These are phyloP conservation scores for Neurospora sp. DNA, from an alignment of 495 filamentous ascomycete species.

Conservation along the genomic window DNA sequence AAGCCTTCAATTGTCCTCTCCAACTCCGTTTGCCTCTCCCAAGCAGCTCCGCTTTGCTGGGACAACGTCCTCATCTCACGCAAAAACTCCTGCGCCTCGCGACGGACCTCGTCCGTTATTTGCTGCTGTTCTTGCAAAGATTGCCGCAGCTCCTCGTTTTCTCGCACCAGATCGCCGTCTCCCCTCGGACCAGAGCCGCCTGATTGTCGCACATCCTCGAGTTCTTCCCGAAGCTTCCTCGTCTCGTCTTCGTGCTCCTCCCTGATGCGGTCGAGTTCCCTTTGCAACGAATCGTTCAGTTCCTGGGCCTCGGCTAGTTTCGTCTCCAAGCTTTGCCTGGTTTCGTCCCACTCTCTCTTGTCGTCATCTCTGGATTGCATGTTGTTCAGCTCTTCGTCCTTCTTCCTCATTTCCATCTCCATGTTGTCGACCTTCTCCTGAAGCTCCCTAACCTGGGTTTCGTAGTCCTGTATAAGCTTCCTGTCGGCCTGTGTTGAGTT, in stretches of 20 bases:
- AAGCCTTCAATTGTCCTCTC: slow-evolving; percentile 60
- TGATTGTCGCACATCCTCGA: slow-evolving; percentile 43
- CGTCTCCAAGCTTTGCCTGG: slow-evolving; percentile 63
- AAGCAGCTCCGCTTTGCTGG: slow-evolving; percentile 62
- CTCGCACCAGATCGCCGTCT: slow-evolving; percentile 55
- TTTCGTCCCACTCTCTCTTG: slow-evolving; percentile 61
- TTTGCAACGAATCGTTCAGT: slow-evolving; percentile 63
- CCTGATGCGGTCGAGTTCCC: slow-evolving; percentile 65
- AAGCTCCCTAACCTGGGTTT: slow-evolving; percentile 64
- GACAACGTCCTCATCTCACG: slow-evolving; percentile 83
- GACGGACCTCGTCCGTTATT: slow-evolving; percentile 81
- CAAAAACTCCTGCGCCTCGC: slow-evolving; percentile 74
- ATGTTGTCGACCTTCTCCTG: slow-evolving; percentile 64
- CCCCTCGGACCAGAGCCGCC: slow-evolving; percentile 14
- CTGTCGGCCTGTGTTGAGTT: slow-evolving; percentile 45
- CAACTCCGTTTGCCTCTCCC: slow-evolving; percentile 73
- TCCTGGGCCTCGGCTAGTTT: slow-evolving; percentile 70
- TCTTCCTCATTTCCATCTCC: slow-evolving; percentile 47
- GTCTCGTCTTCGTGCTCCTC: slow-evolving; percentile 55
- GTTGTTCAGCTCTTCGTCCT: slow-evolving; percentile 37
- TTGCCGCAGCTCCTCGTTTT: slow-evolving; percentile 61
- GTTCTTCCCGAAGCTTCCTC: slow-evolving; percentile 51
- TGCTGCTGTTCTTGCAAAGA: slow-evolving; percentile 65
- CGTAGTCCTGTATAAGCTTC: slow-evolving; percentile 63
- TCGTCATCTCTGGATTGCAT: slow-evolving; percentile 36